These are phyloP conservation scores for Candida insectorum DNA, from an alignment of 805 yeast genomes.

Conservation along the genomic window DNA sequence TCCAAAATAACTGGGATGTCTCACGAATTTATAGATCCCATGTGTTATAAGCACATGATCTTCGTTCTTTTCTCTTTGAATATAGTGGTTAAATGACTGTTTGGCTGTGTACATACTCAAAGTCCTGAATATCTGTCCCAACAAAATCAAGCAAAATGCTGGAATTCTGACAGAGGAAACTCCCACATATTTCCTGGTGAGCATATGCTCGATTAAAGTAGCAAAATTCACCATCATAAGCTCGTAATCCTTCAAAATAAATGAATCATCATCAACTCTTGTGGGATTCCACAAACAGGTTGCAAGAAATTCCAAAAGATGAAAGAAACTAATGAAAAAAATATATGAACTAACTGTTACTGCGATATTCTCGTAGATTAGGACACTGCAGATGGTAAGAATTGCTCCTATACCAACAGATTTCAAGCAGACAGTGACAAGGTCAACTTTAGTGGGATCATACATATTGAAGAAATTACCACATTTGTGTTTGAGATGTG, in stretches of 20 bases:
- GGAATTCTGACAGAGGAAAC: slow-evolving; percentile 12
- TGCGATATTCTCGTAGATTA: slow-evolving; percentile 1
- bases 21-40: slow-evolving; percentile 62
- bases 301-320: slow-evolving; percentile 74
- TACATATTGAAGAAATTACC: too few species aligned
- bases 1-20: slow-evolving; percentile 93
- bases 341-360: too few species aligned
- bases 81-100: slow-evolving; percentile 77
- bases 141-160: slow-evolving; percentile 25
- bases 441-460: slow-evolving; percentile 24
- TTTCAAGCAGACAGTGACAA: slow-evolving; percentile 28
- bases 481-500: too few species aligned
- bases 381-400: slow-evolving; percentile 14
- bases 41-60: slow-evolving; percentile 67
- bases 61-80: slow-evolving; percentile 49
- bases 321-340: slow-evolving; percentile 58
- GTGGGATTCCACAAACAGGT: slow-evolving; percentile 73
- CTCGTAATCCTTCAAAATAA: slow-evolving; percentile 31
- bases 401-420: slow-evolving; percentile 30
- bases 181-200: slow-evolving; percentile 37
- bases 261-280: slow-evolving; percentile 62
- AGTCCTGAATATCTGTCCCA: slow-evolving; percentile 70
- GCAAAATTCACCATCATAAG: slow-evolving; percentile 20
- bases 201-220: slow-evolving; percentile 16
- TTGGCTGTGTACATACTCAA: slow-evolving; percentile 87